Base-by-base conservation (phyloP, 768 basidiomycete species). In the Ramaria rubella region DNA sequence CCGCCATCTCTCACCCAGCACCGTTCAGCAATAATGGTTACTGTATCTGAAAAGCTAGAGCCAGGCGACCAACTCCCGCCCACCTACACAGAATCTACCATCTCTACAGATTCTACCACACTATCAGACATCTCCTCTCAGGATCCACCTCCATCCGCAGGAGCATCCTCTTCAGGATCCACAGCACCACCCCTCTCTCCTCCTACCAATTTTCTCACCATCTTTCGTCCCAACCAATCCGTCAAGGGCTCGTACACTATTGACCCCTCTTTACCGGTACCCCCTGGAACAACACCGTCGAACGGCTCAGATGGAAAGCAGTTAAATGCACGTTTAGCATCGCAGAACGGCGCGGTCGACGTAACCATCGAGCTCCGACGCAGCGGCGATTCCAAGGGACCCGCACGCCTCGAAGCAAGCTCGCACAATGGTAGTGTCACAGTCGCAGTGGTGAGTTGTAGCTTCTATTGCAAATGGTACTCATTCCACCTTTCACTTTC, bases 161-260 rank as follows among this genome's bases (percentile, higher is more conserved):
- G n/a, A 19, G 24, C 29, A 27, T 3, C 23, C 2, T 48, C 21
- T 9, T 27, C 29, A 19, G 23, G 17, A 5, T 6, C 46, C 33
- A 21, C 31, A 34, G 29, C 6, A n/a, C 29, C 5, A 2, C 8
- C 29, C 14, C 49, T 83, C 3, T 19, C 45, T 9, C 43, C 6
- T 3, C 27, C 55, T 14, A 56, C 55, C n/a, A 56, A 56, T 38
- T 56, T 31, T 30, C 31, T 56, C 17, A 46, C 23, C 21, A 45
- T 56, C 12, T 14, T 11, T 12, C 55, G 55, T 5, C 15, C 6
- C 9, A 46, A 56, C 40, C 3, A 34, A 6, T 23, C 55, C 17
- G 48, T 56, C 44, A 56, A 17, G 2, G 55, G 55, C 4, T 21
- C 26, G n/a, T 56, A 56, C 31, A 19, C 43, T 9, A 48, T 56